These are phyloP conservation scores for Saccharomyces hybrid DNA, from an alignment of 1,139 yeast genomes.

Conservation along the genomic window DNA sequence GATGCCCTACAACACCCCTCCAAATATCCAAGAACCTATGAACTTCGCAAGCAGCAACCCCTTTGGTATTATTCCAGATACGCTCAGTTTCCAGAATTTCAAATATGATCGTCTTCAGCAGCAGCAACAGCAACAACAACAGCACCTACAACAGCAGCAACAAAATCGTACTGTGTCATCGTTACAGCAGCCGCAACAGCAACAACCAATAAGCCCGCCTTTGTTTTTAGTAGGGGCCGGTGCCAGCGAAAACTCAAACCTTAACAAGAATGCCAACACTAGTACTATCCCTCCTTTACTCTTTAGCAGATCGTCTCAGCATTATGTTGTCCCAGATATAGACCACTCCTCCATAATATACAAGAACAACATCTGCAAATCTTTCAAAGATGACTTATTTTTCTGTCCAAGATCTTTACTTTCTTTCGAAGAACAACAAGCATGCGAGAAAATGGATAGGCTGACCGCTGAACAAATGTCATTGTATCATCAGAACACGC, in stretches of 20 bases:
- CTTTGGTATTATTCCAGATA: background rate
- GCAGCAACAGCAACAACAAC: background rate
- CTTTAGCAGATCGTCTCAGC: background rate
- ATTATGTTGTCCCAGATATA: background rate
- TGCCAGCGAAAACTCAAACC: background rate
- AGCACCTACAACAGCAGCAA: background rate
- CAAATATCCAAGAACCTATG: background rate
- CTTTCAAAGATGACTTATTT: slow-evolving; percentile 26
- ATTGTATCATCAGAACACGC: slow-evolving; percentile 13
- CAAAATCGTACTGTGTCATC: background rate
- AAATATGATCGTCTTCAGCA: background rate
- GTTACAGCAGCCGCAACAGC: background rate
- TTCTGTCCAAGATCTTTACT: slow-evolving; percentile 24
- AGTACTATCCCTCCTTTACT: background rate
- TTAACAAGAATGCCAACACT: background rate
- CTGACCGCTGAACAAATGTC: slow-evolving; percentile 16
- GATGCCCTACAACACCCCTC: slow-evolving; percentile 1
- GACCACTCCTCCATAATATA: slow-evolving; percentile 12
- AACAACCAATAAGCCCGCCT: background rate
- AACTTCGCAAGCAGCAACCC: background rate
- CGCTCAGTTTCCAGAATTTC: background rate
- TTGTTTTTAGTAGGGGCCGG: background rate
- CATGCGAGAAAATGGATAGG: slow-evolving; percentile 20
- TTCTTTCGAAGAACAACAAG: slow-evolving; percentile 18
- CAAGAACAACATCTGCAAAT: slow-evolving; percentile 22